A percentile compares a stretch with the other conserved stretches of the same genome.
Conservation (phyloP, 2,329 filamentous ascomycete genomes). For the Orbilia oligospora region DNA sequence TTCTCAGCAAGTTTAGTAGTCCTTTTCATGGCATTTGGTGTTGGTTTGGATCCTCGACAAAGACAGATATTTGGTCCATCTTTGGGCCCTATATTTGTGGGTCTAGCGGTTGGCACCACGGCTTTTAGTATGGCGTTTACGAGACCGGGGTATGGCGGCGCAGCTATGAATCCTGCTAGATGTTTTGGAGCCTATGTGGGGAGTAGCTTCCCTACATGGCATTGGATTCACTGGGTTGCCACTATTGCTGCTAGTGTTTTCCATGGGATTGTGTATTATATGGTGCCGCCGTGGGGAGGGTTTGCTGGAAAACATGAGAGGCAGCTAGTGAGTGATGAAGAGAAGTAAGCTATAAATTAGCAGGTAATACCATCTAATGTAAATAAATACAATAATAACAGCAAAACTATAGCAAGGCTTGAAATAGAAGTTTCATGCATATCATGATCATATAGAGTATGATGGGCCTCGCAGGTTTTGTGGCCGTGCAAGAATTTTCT, state of each 20-base stretch:
- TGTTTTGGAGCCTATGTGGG: slow-evolving; percentile 69
- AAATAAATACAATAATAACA: too few relatives aligned
- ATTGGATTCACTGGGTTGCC: slow-evolving; percentile 67
- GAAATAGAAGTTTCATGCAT: too few relatives aligned
- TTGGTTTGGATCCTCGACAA: slow-evolving; percentile 72
- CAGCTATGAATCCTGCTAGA: slow-evolving; percentile 69
- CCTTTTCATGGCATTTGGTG: slow-evolving; percentile 71
- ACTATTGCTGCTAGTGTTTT: slow-evolving; percentile 65
- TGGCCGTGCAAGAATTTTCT: not conserved
- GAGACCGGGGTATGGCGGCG: slow-evolving; percentile 68
- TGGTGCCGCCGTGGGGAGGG: slow-evolving; percentile 62
- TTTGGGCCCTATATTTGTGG: slow-evolving; percentile 70
- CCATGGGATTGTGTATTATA: slow-evolving; percentile 65
- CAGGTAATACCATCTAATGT: too few relatives aligned
- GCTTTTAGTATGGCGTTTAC: slow-evolving; percentile 67
- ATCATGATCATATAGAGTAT: not conserved
- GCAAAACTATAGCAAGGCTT: too few relatives aligned
- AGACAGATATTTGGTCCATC: slow-evolving; percentile 70
- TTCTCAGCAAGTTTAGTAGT: slow-evolving; percentile 69
- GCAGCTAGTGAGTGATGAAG: slow-evolving; percentile 16
- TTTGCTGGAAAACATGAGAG: slow-evolving; percentile 29
- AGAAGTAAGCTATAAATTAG: slow-evolving; percentile 4
- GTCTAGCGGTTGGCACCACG: slow-evolving; percentile 67
- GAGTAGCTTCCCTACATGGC: slow-evolving; percentile 66
- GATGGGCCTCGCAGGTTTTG: not conserved